Evolutionary conservation across 345 rosid genomes (phyloP).

Genomic region (Nephelium lappaceum): DNA sequence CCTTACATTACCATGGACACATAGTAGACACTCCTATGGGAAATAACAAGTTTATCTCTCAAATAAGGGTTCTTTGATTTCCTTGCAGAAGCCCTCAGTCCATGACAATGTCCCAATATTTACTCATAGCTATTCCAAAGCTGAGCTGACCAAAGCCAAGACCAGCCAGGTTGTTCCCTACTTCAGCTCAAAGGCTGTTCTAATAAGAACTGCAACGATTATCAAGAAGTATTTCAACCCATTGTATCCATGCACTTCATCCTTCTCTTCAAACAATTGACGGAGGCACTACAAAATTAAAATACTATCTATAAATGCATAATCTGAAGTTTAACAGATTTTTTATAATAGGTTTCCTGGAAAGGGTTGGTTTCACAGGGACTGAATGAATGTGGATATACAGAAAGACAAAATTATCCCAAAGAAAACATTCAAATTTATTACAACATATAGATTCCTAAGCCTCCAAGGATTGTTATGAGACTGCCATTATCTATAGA

Average conservation of each 20-base stretch:
- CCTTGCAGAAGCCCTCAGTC: slow-evolving; percentile 79
- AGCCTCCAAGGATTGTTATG: neutral
- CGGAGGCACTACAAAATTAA: slow-evolving; percentile 54
- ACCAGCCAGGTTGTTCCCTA: slow-evolving; percentile 60
- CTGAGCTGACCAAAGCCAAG: slow-evolving; percentile 65
- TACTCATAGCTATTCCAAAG: slow-evolving; percentile 45
- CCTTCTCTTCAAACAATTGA: slow-evolving; percentile 61
- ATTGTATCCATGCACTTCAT: slow-evolving; percentile 52
- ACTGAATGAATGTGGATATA: neutral
- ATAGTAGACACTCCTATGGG: slow-evolving; percentile 68
- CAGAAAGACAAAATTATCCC: neutral
- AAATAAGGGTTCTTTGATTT: slow-evolving; percentile 60
- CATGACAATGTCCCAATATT: slow-evolving; percentile 69
- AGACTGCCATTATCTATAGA: slow-evolving; percentile 10
- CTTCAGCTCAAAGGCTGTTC: slow-evolving; percentile 63
- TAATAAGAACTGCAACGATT: slow-evolving; percentile 59
- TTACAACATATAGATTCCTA: neutral
- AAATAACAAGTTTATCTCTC: slow-evolving; percentile 62
- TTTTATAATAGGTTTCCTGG: slow-evolving; percentile 1
- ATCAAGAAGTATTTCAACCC: slow-evolving; percentile 64
- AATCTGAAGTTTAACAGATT: neutral
- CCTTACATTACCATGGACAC: slow-evolving; percentile 59
- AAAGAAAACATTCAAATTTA: neutral
- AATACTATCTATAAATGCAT: slow-evolving; percentile 5
- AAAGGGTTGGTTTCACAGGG: neutral